Conservation (phyloP, 1,284 basidiomycete genomes). For the Stereum hirsutum region DNA sequence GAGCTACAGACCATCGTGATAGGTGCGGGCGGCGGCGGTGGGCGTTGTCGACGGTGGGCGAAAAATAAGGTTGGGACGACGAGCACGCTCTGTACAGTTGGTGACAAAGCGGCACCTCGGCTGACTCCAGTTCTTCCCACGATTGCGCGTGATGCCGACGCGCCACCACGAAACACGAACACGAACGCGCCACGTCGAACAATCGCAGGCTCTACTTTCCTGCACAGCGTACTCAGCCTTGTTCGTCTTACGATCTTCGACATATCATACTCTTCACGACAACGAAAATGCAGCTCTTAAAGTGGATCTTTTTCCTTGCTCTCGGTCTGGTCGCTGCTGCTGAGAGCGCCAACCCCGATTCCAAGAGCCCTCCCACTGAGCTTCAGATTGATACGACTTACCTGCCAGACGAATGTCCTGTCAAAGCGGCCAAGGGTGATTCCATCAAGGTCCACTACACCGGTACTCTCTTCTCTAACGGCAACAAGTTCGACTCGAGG, state of each 20-base stretch:
- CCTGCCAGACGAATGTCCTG: conserved; percentile 48
- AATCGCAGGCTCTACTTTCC: background rate
- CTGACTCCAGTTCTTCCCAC: conserved; percentile 11
- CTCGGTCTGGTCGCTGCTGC: conserved; percentile 27
- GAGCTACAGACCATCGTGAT: conserved; percentile 3
- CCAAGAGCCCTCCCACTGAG: conserved; percentile 42
- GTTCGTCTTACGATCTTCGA: background rate
- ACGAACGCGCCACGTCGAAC: conserved; percentile 3
- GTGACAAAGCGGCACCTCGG: conserved; percentile 22
- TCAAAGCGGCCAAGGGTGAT: conserved; percentile 58
- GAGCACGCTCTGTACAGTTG: conserved; percentile 25
- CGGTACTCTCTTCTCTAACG: conserved; percentile 63
- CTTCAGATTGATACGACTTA: conserved; percentile 55
- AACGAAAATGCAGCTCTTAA: conserved; percentile 46
- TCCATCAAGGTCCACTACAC: conserved; percentile 72
- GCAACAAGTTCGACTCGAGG: conserved; percentile 81
- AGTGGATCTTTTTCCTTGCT: conserved; percentile 30
- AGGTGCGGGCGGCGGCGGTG: conserved; percentile 15
- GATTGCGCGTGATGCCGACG: background rate
- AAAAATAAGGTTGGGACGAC: conserved; percentile 24
- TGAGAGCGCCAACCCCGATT: no score
- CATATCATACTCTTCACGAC: no score
- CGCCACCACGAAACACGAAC: background rate
- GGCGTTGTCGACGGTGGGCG: conserved; percentile 19
- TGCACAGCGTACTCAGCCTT: background rate